Conservation (phyloP, 1,284 basidiomycete species). For the Albatrellus sp. region DNA sequence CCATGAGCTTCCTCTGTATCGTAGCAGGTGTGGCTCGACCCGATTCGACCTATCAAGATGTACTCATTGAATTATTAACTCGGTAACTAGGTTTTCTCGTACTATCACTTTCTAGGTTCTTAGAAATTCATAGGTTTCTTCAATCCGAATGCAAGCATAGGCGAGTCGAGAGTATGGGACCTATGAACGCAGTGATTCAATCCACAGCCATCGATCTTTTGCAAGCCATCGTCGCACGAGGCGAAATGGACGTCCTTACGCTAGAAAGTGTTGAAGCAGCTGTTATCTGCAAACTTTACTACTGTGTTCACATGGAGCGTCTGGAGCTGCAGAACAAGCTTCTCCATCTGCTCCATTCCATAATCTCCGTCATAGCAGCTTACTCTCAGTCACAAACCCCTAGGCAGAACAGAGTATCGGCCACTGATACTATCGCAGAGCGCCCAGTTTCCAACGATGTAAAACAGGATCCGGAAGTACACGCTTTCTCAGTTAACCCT, state of each 20-base stretch:
- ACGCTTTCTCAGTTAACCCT: slow-evolving; percentile 41
- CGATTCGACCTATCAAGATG: slow-evolving; percentile 64
- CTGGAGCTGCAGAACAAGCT: slow-evolving; percentile 88
- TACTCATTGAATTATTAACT: slow-evolving; percentile 55
- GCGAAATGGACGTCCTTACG: slow-evolving; percentile 52
- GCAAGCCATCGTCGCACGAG: slow-evolving; percentile 70
- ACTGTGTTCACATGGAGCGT: slow-evolving; percentile 54
- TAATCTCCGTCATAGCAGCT: slow-evolving; percentile 42
- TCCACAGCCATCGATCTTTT: slow-evolving; percentile 70
- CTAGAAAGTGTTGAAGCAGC: slow-evolving; percentile 58
- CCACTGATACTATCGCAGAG: slow-evolving; percentile 6
- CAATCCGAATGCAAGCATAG: slow-evolving; percentile 57
- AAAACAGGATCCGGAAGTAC: slow-evolving; percentile 11
- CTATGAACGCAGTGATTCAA: slow-evolving; percentile 57
- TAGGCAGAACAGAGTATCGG: slow-evolving; percentile 8
- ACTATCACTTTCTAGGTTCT: background rate
- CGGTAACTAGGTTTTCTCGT: slow-evolving; percentile 30
- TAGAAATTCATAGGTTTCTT: slow-evolving; percentile 38
- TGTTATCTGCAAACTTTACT: slow-evolving; percentile 67
- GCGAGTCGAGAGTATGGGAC: slow-evolving; percentile 37
- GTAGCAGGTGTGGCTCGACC: slow-evolving; percentile 39
- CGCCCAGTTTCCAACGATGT: slow-evolving; percentile 1
- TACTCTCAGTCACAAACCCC: slow-evolving; percentile 13
- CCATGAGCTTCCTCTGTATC: slow-evolving; percentile 6
- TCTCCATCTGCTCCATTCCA: slow-evolving; percentile 80